phyloP scores from a whole-genome alignment of 768 basidiomycete genomes.

The Mycena latifolia region DNA sequence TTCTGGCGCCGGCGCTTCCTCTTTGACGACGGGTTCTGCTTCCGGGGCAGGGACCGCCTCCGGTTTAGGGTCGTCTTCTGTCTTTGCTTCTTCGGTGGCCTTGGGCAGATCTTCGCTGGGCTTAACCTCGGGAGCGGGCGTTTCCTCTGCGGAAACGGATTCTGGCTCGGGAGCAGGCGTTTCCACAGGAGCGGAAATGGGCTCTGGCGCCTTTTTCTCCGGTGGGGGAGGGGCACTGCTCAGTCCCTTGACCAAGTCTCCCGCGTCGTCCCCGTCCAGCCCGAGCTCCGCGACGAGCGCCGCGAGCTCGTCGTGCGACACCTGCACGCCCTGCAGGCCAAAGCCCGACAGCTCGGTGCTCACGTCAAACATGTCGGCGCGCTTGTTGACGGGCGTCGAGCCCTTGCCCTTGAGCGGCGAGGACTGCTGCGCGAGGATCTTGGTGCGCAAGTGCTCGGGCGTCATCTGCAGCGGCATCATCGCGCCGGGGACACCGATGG shows the following conservation, averaged over 20 bases:
- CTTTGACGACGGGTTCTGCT: background rate
- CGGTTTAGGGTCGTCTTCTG: background rate
- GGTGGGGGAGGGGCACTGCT: slow-evolving; percentile 44
- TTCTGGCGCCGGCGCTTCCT: background rate
- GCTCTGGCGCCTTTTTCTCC: slow-evolving; percentile 35
- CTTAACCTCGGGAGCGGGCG: slow-evolving; percentile 24
- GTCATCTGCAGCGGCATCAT: slow-evolving; percentile 83
- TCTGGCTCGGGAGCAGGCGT: slow-evolving; percentile 4
- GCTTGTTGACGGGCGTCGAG: slow-evolving; percentile 66
- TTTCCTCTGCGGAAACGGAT: background rate
- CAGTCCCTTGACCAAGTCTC: slow-evolving; percentile 78
- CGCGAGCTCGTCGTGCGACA: slow-evolving; percentile 80
- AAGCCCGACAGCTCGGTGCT: slow-evolving; percentile 77
- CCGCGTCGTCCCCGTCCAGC: slow-evolving; percentile 81
- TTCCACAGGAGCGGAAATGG: background rate
- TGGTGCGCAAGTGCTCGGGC: slow-evolving; percentile 75
- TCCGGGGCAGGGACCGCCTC: background rate
- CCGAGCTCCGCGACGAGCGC: slow-evolving; percentile 82
- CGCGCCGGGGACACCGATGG: slow-evolving; percentile 87
- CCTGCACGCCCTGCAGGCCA: slow-evolving; percentile 82
- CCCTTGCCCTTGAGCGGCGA: slow-evolving; percentile 60
- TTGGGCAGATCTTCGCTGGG: background rate
- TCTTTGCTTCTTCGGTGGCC: background rate
- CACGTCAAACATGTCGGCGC: slow-evolving; percentile 69
- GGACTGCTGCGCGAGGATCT: slow-evolving; percentile 60